Evolutionary conservation across 306 rosid species (phyloP), one percentile per base, ranked within the genome.

Genomic region (Dalbergia cultrata): DNA sequence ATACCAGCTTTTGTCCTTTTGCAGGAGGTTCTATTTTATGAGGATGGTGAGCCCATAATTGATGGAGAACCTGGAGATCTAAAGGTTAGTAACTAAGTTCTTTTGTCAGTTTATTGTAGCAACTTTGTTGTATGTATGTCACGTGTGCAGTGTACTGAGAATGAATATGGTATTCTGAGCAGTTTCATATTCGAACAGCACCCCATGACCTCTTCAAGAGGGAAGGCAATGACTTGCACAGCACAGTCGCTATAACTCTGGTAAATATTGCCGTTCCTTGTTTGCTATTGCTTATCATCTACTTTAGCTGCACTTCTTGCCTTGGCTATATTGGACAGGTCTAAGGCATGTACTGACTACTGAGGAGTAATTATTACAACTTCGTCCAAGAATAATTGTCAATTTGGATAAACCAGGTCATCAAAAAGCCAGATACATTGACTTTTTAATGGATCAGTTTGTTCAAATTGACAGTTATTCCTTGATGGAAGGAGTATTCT

Each of bases 21-120:
- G 7, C 87, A 93, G 99, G 99, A 96, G 89, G 94, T 96, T 76
- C 88, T 91, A 58, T 96, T 96, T 87, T 96, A 93, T 84, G 99
- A 96, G 87, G 99, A 96, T 75, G 99, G 99, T 18, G 99, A 96
- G 84, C 97, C 99, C 78, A 89, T 80, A 88, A 83, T 93, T 69
- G 99, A 96, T 67, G 99, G 98, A 78, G 99, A 96, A 89, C 65
- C 97, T 79, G 99, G 98, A 82, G 99, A 96, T 85, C 85, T 96
- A 70, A 90, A 86, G 92, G 99, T 93, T 79, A 67, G 93, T 86
- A 5, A 71, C 63, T 7, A 44, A n/a, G 13, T 17, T n/a, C 17
- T 56, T 57, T 22, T 5, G 16, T 39, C 52, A 69, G 13, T 73
- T 73, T 57, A 50, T 47, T 44, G 26, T 50, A 49, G 43, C 62